Percentiles rank a stretch among this genome's conserved stretches.
phyloP scores from a whole-genome alignment of 192 early-diverging fungal genomes.

The Coemansia sp. region DNA sequence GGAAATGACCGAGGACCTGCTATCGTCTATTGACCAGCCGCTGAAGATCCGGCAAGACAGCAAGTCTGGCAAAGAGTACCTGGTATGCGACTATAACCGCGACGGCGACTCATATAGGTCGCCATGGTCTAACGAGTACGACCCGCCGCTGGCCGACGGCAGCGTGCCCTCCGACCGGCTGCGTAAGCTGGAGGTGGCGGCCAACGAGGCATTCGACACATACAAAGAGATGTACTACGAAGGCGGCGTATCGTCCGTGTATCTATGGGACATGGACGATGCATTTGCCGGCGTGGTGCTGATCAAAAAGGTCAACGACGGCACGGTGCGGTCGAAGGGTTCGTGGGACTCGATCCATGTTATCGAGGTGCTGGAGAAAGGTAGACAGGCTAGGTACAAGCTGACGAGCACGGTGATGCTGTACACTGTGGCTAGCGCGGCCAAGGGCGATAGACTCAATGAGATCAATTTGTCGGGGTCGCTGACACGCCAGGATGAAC shows the following conservation, averaged over 20 bases:
- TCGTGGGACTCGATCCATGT: constrained; percentile 99
- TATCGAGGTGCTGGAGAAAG: constrained; percentile 84
- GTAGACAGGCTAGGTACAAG: constrained; percentile 89
- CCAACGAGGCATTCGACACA: constrained; percentile 95
- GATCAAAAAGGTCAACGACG: constrained; percentile 92
- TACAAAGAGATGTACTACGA: constrained; percentile 92
- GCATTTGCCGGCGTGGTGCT: constrained; percentile 92
- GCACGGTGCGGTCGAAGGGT: constrained; percentile 74
- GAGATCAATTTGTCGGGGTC: constrained; percentile 87
- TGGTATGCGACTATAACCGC: constrained; percentile 95
- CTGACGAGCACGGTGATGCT: constrained; percentile 97
- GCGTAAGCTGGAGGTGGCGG: constrained; percentile 85
- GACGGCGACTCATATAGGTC: constrained; percentile 94
- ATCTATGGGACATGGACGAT: constrained; percentile 88
- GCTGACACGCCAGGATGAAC: constrained; percentile 90
- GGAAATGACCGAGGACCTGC: constrained; percentile 86
- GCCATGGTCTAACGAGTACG: constrained; percentile 96
- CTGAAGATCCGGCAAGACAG: constrained; percentile 74
- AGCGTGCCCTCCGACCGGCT: constrained; percentile 74
- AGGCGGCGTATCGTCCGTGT: constrained; percentile 95
- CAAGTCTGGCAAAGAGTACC: constrained; percentile 76
- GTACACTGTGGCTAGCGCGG: constrained; percentile 73
- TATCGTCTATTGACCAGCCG: constrained; percentile 92
- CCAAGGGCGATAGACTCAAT: constrained; percentile 54
- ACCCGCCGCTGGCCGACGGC: constrained; percentile 81